Base-by-base conservation (phyloP, 208 protist species). In the Crithidia expoeki region DNA sequence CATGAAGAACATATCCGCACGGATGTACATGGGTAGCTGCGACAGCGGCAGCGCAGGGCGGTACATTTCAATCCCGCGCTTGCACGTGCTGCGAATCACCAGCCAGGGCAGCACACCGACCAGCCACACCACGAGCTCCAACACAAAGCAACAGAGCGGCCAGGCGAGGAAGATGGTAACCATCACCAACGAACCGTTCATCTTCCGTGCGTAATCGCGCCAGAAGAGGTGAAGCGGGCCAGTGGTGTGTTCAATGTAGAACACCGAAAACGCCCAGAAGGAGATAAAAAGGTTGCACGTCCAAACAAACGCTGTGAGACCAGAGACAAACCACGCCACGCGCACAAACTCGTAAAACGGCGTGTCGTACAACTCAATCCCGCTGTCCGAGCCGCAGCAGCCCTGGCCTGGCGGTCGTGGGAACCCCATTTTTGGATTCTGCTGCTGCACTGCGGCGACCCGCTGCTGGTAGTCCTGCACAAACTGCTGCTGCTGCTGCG, bases 1-100 rank as follows among this genome's bases (percentile, higher is more conserved):
- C 79, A 88, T 92, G 74, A 95, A 93, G 73, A 94, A 95, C 90
- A 93, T 92, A 66, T 95, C 90, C 11, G 81, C 75, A 5, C 90
- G 83, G 44, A 95, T 90, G 58, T 75, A 93, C 32, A 81, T 83
- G n/a, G 90, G 90, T 51, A 94, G 60, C 71, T 95, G 49, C 51
- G 83, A 72, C 14, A 86, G 68, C 23, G 85, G 88, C 68, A 95
- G 72, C 14, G 75, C 77, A 9, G 90, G 90, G 25, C 90, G 90
- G 57, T 88, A 81, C 58, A 79, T 75, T 33, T 74, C 70, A 44
- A 95, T 85, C 4, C 84, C 84, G 2, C 71, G 66, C 68, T 92
- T 89, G 72, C 83, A 89, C 11, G 73, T 68, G 34, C 50, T 81
- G 60, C 90, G 87, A 36, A 92, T 77, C 2, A 88, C 51, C 16